Conservation (phyloP, 352 stramenopile species). For the Globisporangium nunn region DNA sequence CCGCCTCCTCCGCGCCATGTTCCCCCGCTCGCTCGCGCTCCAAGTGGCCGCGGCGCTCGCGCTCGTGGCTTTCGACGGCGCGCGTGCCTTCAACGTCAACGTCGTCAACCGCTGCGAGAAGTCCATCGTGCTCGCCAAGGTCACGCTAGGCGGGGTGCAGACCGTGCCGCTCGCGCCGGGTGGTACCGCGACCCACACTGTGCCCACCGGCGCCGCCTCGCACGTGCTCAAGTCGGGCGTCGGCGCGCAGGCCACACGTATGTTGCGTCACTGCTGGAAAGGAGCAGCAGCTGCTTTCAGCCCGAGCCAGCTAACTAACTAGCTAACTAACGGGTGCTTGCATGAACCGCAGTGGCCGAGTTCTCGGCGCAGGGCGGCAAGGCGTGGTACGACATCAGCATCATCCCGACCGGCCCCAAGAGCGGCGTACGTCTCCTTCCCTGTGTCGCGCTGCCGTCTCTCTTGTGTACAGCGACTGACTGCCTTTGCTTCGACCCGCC, state of each 20-base stretch:
- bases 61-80: neutral
- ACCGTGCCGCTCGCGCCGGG: slow-evolving; percentile 26
- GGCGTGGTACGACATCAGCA: slow-evolving; percentile 67
- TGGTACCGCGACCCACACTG: slow-evolving; percentile 20
- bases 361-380: slow-evolving; percentile 49
- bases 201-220: slow-evolving; percentile 25
- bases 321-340: too few species aligned
- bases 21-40: slow-evolving; percentile 7
- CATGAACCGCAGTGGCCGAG: slow-evolving; percentile 36
- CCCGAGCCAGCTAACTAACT: too few species aligned
- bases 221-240: slow-evolving; percentile 47
- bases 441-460: neutral
- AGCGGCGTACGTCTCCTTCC: slow-evolving; percentile 36
- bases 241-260: slow-evolving; percentile 47
- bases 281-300: too few species aligned
- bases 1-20: neutral
- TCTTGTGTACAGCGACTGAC: neutral
- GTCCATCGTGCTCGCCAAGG: slow-evolving; percentile 36
- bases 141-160: slow-evolving; percentile 17
- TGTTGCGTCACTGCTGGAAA: slow-evolving; percentile 8
- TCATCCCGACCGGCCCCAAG: slow-evolving; percentile 58
- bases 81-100: slow-evolving; percentile 31
- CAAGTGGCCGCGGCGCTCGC: slow-evolving; percentile 2
- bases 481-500: neutral
- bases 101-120: slow-evolving; percentile 51